Evolutionary conservation across 2,329 filamentous ascomycete genomes (phyloP), one percentile per base, ranked within the genome.

Genomic region (Basipetospora chlamydospora): DNA sequence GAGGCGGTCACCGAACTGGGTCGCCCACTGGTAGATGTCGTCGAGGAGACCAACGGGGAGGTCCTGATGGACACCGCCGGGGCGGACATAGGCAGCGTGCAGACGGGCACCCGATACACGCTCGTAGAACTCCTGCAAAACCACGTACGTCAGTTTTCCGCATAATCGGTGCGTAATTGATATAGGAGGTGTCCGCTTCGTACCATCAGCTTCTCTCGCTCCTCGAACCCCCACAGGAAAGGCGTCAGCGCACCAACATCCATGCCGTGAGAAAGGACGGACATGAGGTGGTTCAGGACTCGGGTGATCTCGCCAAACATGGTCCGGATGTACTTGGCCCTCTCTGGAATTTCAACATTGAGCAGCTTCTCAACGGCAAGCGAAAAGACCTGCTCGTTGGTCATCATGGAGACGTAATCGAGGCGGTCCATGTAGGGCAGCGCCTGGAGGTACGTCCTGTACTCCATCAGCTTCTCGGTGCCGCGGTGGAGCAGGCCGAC

Each of bases 341-440:
- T 73, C 46, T 90, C 81, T 17, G 90, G 90, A 44, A 98, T 83
- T 58, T 98, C 92, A 46, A 98, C 70, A 60, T 98, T 98, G 51
- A 98, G 69, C 42, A 98, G 72, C 71, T 98, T 98, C 73, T 98
- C 90, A 39, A 96, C 88, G 15, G 86, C 90, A 46, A 98, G 72
- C 26, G 86, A 77, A 62, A 85, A 98, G 56, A 86, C 94, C 64
- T 98, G 90, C 70, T 98, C 90, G 62, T 98, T 98, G 53, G 90
- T 98, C 90, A 98, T 98, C 92, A 98, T 98, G 52, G 86, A 95
- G 49, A 95, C 87, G 61, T 98, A 98, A 63, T 98, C 90, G 59
- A 98, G 71, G 49, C 90, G 85, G 64, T 98, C 90, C 58, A 98
- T 98, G 69, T 98, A 98, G 39, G 90, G 90, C 55, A 98, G 69